Conservation (phyloP, 108 stramenopile genomes). For the Craspedostauros australis region DNA sequence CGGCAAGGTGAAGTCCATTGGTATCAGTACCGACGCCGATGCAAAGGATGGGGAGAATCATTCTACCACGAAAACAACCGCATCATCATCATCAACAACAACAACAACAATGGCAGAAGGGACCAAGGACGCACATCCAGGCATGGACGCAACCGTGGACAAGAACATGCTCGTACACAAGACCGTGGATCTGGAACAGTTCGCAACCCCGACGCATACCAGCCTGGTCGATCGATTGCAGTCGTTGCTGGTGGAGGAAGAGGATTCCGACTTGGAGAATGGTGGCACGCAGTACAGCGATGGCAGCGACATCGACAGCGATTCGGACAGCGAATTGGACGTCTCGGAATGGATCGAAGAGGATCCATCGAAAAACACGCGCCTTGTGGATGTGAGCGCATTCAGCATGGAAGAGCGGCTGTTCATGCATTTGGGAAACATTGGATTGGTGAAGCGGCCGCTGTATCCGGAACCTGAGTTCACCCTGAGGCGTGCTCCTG, state of each 20-base stretch:
- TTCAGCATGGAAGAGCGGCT: too few relatives aligned
- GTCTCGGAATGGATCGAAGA: too few relatives aligned
- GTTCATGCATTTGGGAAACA: too few relatives aligned
- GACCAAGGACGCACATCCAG: background rate
- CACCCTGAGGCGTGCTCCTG: too few relatives aligned
- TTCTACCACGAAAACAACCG: background rate
- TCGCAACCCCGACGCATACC: background rate
- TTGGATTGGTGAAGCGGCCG: too few relatives aligned
- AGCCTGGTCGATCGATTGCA: slow-evolving; percentile 52
- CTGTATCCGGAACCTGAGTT: too few relatives aligned
- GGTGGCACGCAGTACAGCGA: slow-evolving; percentile 16
- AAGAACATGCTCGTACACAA: background rate
- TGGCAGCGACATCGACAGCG: slow-evolving; percentile 10
- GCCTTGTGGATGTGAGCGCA: too few relatives aligned
- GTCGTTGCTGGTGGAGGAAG: slow-evolving; percentile 58
- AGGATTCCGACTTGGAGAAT: slow-evolving; percentile 26
- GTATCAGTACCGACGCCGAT: slow-evolving; percentile 6
- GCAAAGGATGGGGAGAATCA: slow-evolving; percentile 1
- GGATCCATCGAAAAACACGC: too few relatives aligned
- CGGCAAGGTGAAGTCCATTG: background rate
- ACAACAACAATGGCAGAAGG: background rate
- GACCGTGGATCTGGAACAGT: background rate
- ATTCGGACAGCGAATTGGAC: slow-evolving; percentile 14
- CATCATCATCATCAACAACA: background rate
- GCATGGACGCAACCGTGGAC: background rate